phyloP scores from a whole-genome alignment of 495 filamentous ascomycete genomes.

The Trichocladium antarcticum region DNA sequence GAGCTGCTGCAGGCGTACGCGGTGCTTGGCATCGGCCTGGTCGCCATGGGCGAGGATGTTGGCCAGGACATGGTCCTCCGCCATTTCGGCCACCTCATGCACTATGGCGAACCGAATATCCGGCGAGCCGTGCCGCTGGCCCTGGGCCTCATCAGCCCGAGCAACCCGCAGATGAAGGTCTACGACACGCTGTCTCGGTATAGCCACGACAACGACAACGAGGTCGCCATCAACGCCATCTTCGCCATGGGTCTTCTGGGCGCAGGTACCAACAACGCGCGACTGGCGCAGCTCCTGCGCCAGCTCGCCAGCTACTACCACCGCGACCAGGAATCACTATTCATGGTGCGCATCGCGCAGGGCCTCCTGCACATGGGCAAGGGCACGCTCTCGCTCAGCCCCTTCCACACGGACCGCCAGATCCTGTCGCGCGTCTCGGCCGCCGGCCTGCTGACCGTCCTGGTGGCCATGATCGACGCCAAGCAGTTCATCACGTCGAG shows the following conservation, averaged over 20 bases:
- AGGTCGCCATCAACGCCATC: conserved; percentile 96
- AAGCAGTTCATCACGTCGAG: conserved; percentile 86
- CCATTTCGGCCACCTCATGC: conserved; percentile 97
- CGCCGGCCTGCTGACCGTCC: conserved; percentile 78
- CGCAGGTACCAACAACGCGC: conserved; percentile 95
- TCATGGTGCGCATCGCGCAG: conserved; percentile 98
- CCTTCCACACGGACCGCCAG: conserved; percentile 96
- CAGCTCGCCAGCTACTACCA: conserved; percentile 98
- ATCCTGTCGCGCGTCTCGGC: conserved; percentile 86
- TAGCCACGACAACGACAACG: conserved; percentile 97
- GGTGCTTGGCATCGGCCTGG: conserved; percentile 82
- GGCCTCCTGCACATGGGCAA: conserved; percentile 98
- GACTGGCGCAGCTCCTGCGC: conserved; percentile 83
- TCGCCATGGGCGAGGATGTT: conserved; percentile 97
- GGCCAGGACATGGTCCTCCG: conserved; percentile 98
- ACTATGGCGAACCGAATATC: conserved; percentile 96
- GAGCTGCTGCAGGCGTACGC: conserved; percentile 93
- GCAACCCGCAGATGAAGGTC: conserved; percentile 99
- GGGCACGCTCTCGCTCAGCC: conserved; percentile 86
- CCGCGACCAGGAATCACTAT: conserved; percentile 85
- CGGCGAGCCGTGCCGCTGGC: conserved; percentile 92
- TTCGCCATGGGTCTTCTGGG: conserved; percentile 98
- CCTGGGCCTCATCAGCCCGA: conserved; percentile 91
- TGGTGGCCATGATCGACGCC: conserved; percentile 85
- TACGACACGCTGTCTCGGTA: conserved; percentile 98